Evolutionary conservation across 192 early-diverging fungal genomes (phyloP), one percentile per base, ranked within the genome.

Genomic region (Rhizoclosmatium globosum): DNA sequence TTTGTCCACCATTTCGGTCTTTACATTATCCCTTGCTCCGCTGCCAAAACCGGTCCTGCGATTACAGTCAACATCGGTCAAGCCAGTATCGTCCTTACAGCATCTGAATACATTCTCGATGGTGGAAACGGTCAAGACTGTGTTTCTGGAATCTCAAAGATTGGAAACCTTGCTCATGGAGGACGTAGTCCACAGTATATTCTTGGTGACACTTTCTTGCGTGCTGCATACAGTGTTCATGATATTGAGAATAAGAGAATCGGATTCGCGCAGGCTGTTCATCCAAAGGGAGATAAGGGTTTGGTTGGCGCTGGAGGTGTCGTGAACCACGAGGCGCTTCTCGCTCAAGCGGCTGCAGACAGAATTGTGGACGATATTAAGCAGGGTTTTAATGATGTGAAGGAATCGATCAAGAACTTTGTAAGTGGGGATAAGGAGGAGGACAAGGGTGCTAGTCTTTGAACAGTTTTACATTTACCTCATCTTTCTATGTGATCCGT

Each of bases 171-270:
- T 44, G 41, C 60, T 3, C 15, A 6, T 44, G 69, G 70, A 4
- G 7, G 6, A 1, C 48, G 50, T 3, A 38, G 17, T 9, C 70
- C 53, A 4, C 48, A 6, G 21, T 72, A 72, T 47, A 85, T 83
- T 62, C 71, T 85, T 72, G 84, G 84, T 11, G 79, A 85, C 68
- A 71, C 76, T 23, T 85, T 83, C 56, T 58, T 81, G 38, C 68
- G 84, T 17, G 60, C 64, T 6, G 86, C 77, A 38, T 85, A 85
- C 69, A 85, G 75, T 47, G 77, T 85, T 60, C 85, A 72, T 74
- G 84, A 85, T 62, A 75, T 79, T 50, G 76, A 50, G 44, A 81
- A 83, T 57, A 57, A n/a, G 2, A 19, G 81, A 3, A 9, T 82
- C 47, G 81, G 81, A 15, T 82, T 82, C 56, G 81, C 81, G 4